phyloP scores from a whole-genome alignment of 768 basidiomycete genomes.

The Suillus alpinus region DNA sequence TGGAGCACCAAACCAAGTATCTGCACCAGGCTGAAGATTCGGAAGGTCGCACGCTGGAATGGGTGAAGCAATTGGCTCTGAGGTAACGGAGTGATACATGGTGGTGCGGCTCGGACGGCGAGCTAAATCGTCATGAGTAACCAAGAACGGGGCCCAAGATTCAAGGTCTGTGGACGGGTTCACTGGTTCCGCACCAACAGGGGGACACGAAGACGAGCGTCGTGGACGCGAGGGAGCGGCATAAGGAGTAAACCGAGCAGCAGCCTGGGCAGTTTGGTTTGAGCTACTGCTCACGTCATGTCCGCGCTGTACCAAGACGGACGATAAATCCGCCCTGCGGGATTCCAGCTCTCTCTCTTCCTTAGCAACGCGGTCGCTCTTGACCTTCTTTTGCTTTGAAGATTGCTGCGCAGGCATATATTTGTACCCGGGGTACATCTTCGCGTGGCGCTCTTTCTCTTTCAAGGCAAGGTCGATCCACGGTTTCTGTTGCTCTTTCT shows the following conservation, averaged over 20 bases:
- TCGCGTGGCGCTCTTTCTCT: slow-evolving; percentile 45
- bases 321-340: slow-evolving; percentile 1
- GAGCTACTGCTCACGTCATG: neutral
- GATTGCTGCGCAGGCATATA: slow-evolving; percentile 30
- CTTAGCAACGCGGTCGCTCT: slow-evolving; percentile 1
- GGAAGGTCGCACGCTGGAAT: slow-evolving; percentile 3
- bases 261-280: slow-evolving; percentile 7
- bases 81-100: slow-evolving; percentile 33
- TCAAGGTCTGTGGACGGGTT: slow-evolving; percentile 10
- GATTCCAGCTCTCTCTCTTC: slow-evolving; percentile 12
- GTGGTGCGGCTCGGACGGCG: slow-evolving; percentile 30
- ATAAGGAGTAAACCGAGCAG: slow-evolving; percentile 23
- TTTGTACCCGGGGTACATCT: slow-evolving; percentile 42
- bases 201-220: slow-evolving; percentile 43
- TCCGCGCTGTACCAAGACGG: neutral
- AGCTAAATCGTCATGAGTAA: slow-evolving; percentile 31
- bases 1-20: neutral
- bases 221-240: slow-evolving; percentile 21
- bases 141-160: slow-evolving; percentile 18
- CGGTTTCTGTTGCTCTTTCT: slow-evolving; percentile 39
- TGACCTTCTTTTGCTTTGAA: slow-evolving; percentile 21
- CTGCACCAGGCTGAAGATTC: neutral
- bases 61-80: slow-evolving; percentile 10
- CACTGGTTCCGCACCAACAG: slow-evolving; percentile 33
- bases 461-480: slow-evolving; percentile 50